Evolutionary conservation across 179 eudicot genomes (phyloP).

Genomic region (Spinacia oleracea): DNA sequence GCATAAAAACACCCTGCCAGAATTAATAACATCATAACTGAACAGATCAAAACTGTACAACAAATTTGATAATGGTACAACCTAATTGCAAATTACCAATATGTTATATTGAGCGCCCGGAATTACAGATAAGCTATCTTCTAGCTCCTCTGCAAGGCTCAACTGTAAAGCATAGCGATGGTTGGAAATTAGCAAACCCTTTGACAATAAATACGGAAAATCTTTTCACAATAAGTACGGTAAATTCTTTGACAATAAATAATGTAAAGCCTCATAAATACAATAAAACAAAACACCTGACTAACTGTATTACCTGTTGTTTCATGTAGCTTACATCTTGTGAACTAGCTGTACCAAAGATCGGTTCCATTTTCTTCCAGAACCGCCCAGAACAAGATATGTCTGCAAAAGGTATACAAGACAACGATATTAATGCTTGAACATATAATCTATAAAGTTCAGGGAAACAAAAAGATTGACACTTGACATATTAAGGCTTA

Average conservation of each 20-base stretch:
- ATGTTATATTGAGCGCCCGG: constrained; percentile 35
- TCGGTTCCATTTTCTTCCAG: constrained; percentile 83
- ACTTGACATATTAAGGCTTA: background rate
- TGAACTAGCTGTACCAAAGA: constrained; percentile 56
- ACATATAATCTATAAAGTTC: background rate
- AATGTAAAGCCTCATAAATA: background rate
- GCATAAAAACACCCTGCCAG: constrained; percentile 34
- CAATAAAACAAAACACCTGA: background rate
- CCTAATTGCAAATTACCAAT: constrained; percentile 34
- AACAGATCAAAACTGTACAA: background rate
- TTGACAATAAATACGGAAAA: background rate
- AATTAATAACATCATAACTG: constrained; percentile 23
- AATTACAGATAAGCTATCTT: constrained; percentile 42
- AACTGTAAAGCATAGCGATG: constrained; percentile 40
- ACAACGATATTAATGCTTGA: background rate
- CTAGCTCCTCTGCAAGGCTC: constrained; percentile 52
- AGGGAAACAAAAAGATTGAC: background rate
- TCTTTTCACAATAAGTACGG: background rate
- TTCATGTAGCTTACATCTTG: constrained; percentile 54
- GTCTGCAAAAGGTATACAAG: constrained; percentile 42
- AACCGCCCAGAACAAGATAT: constrained; percentile 63
- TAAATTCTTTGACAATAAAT: background rate
- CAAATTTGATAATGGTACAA: background rate
- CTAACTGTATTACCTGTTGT: constrained; percentile 56
- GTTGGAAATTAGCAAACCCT: background rate